Percentiles rank a stretch among this genome's conserved stretches.
These are phyloP conservation scores for Eucalyptus curtisii DNA, from an alignment of 345 rosid genomes.

Conservation along the genomic window DNA sequence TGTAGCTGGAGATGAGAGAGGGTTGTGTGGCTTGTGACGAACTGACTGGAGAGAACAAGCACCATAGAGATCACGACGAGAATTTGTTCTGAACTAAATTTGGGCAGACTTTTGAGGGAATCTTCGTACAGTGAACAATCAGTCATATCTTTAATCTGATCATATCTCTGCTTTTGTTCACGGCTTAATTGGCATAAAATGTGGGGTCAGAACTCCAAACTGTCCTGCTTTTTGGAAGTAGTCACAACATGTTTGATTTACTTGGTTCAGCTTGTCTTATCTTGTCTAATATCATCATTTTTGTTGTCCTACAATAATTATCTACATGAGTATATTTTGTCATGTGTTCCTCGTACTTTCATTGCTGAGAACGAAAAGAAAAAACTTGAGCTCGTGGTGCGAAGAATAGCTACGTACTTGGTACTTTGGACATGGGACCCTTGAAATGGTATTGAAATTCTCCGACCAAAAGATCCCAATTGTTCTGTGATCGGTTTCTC, in stretches of 20 bases:
- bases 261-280: not conserved
- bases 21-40: not conserved
- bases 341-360: not conserved
- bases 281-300: not conserved
- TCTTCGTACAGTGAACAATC: too few species aligned
- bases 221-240: not conserved
- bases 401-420: not conserved
- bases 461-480: not conserved
- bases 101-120: not conserved
- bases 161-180: not conserved
- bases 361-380: not conserved
- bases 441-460: not conserved
- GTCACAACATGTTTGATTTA: not conserved
- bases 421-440: not conserved
- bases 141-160: not conserved
- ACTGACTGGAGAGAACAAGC: not conserved
- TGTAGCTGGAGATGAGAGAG: not conserved
- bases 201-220: not conserved
- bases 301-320: not conserved
- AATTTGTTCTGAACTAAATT: not conserved
- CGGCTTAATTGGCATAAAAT: not conserved
- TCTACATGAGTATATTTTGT: not conserved
- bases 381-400: not conserved
- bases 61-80: not conserved
- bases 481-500: not conserved